Conservation (phyloP, 768 basidiomycete species). For the Rhodosporidiobolus sp. region DNA sequence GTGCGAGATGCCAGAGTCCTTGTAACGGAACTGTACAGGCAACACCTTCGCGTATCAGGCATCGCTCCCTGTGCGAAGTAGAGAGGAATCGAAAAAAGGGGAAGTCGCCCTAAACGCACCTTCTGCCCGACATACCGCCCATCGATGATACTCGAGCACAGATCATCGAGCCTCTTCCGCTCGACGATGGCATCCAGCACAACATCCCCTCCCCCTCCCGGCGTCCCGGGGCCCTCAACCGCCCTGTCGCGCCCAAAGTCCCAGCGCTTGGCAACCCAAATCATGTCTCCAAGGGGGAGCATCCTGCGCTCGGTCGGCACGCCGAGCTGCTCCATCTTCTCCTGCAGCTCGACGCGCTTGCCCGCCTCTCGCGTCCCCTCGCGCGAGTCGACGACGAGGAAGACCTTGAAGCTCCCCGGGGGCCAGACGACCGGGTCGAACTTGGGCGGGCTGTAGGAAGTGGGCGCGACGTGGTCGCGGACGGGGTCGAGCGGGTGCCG, state of each 20-base stretch:
- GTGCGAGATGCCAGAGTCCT: slow-evolving; percentile 49
- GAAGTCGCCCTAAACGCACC: slow-evolving; percentile 52
- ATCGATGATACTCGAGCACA: slow-evolving; percentile 50
- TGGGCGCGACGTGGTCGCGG: slow-evolving; percentile 4
- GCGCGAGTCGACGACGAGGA: slow-evolving; percentile 51
- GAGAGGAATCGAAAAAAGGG: not conserved
- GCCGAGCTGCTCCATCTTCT: slow-evolving; percentile 46
- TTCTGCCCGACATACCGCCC: slow-evolving; percentile 51
- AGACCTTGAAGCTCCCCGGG: slow-evolving; percentile 49
- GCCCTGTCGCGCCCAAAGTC: slow-evolving; percentile 11
- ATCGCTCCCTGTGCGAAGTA: not conserved
- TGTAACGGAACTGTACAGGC: slow-evolving; percentile 47
- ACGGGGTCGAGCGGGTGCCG: slow-evolving; percentile 41
- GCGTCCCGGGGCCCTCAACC: slow-evolving; percentile 19
- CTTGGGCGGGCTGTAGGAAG: not conserved
- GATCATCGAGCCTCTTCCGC: slow-evolving; percentile 52
- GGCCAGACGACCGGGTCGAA: slow-evolving; percentile 46
- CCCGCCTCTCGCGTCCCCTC: slow-evolving; percentile 48
- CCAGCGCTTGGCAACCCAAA: slow-evolving; percentile 49
- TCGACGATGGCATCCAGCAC: slow-evolving; percentile 53
- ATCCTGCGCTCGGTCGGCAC: slow-evolving; percentile 48
- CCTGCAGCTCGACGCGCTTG: slow-evolving; percentile 45
- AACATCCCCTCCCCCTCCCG: slow-evolving; percentile 48
- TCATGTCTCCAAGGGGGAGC: slow-evolving; percentile 52
- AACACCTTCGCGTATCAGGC: not conserved